Evolutionary conservation across 2,329 filamentous ascomycete species (phyloP).

Genomic region (Microdochium bolleyi): DNA sequence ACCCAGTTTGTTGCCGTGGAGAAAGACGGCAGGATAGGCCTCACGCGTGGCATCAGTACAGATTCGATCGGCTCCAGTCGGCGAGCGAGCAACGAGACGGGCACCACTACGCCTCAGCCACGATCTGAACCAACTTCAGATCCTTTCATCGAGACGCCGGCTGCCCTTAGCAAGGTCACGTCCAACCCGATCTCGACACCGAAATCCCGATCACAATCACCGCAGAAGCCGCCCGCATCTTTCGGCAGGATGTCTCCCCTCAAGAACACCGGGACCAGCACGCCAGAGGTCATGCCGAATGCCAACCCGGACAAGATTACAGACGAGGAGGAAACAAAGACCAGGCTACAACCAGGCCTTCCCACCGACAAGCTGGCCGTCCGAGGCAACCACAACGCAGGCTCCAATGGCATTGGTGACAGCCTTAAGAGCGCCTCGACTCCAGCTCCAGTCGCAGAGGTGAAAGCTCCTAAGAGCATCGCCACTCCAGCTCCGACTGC

Average conservation of each 20-base stretch:
- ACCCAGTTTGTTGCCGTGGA: conserved; percentile 71
- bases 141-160: conserved; percentile 19
- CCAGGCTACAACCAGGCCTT: conserved; percentile 20
- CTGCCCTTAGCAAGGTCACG: conserved; percentile 21
- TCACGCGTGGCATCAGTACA: conserved; percentile 35
- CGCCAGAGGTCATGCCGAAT: conserved; percentile 20
- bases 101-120: conserved; percentile 28
- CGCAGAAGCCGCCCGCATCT: neutral
- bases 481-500: too few relatives aligned
- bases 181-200: neutral
- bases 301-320: conserved; percentile 30
- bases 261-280: conserved; percentile 8
- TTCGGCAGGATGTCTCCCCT: conserved; percentile 10
- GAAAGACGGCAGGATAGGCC: conserved; percentile 49
- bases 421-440: neutral
- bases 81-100: conserved; percentile 28
- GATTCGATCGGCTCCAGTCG: conserved; percentile 30
- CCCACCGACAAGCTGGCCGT: conserved; percentile 17
- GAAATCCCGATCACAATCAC: neutral
- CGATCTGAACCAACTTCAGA: conserved; percentile 27
- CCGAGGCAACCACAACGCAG: conserved; percentile 3
- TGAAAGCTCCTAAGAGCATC: too few relatives aligned
- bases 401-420: neutral
- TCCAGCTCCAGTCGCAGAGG: neutral
- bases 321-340: conserved; percentile 27